A percentile compares a stretch with the other conserved stretches of the same genome.
Conservation (phyloP, 495 filamentous ascomycete species). For the Talaromyces ruber region DNA sequence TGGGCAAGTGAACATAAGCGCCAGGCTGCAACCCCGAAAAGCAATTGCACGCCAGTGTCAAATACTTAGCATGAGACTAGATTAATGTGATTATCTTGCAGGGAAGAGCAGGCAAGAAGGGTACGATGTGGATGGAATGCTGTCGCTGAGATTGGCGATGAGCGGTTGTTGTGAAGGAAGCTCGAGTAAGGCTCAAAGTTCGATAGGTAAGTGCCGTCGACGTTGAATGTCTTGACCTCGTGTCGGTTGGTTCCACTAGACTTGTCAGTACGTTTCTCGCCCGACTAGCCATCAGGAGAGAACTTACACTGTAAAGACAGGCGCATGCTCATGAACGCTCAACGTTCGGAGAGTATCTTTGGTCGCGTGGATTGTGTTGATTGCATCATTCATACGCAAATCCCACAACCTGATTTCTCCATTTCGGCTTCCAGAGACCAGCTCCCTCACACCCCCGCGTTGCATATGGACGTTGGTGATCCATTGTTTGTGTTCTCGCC, state of each 20-base stretch:
- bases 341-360: slow-evolving; percentile 72
- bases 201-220: slow-evolving; percentile 67
- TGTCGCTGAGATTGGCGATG: slow-evolving; percentile 73
- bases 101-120: slow-evolving; percentile 72
- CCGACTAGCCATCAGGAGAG: neutral
- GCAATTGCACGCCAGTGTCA: slow-evolving; percentile 1
- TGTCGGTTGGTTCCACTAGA: slow-evolving; percentile 77
- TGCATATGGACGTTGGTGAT: slow-evolving; percentile 95
- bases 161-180: slow-evolving; percentile 71
- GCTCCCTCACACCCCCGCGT: slow-evolving; percentile 82
- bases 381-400: slow-evolving; percentile 69
- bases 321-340: slow-evolving; percentile 92
- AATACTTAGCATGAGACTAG: slow-evolving; percentile 32
- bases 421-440: slow-evolving; percentile 78
- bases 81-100: slow-evolving; percentile 41
- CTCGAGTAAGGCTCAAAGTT: slow-evolving; percentile 79
- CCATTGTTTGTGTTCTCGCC: slow-evolving; percentile 94
- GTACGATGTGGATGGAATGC: slow-evolving; percentile 95
- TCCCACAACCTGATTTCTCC: slow-evolving; percentile 97
- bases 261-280: neutral
- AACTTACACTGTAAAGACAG: slow-evolving; percentile 90
- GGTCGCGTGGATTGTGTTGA: slow-evolving; percentile 68
- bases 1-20: slow-evolving; percentile 11
- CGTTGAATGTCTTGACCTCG: slow-evolving; percentile 85
- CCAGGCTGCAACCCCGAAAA: neutral